A percentile compares a stretch with the other conserved stretches of the same genome.
Conservation (phyloP, 805 yeast genomes). For the Schizosaccharomyces japonicus region DNA sequence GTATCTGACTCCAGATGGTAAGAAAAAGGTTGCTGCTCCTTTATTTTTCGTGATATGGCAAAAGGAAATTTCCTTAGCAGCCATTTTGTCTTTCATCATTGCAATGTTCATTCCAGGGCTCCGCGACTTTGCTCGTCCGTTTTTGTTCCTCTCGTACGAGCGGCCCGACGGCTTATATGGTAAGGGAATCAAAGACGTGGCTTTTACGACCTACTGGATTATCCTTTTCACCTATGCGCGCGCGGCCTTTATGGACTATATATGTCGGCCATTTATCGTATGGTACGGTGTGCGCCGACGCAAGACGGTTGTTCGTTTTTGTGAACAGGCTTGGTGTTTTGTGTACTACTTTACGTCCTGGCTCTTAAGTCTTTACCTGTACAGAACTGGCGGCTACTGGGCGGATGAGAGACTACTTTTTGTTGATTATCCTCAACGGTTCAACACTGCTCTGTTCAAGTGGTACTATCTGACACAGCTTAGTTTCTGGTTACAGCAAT, state of each 20-base stretch:
- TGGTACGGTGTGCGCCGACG: slow-evolving; percentile 21
- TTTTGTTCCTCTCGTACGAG: slow-evolving; percentile 20
- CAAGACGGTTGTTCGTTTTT: slow-evolving; percentile 42
- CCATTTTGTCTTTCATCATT: not conserved
- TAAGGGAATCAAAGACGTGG: slow-evolving; percentile 8
- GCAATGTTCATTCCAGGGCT: slow-evolving; percentile 11
- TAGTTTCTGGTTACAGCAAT: slow-evolving; percentile 64
- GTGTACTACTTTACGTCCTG: slow-evolving; percentile 33
- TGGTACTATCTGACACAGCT: slow-evolving; percentile 46
- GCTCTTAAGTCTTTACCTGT: not conserved
- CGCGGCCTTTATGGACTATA: slow-evolving; percentile 32
- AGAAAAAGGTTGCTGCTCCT: not conserved
- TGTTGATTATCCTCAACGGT: slow-evolving; percentile 44
- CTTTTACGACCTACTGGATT: slow-evolving; percentile 28
- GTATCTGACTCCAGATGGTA: not conserved
- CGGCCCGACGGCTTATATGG: not conserved
- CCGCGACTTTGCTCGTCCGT: slow-evolving; percentile 14
- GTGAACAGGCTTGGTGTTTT: slow-evolving; percentile 68
- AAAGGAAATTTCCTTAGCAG: not conserved
- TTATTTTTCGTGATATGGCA: not conserved
- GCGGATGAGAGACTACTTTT: not conserved
- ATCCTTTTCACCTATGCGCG: slow-evolving; percentile 35
- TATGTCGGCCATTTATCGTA: slow-evolving; percentile 34
- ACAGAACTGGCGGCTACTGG: not conserved
- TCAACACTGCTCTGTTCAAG: slow-evolving; percentile 31